These are phyloP conservation scores for Komagataella ulmi DNA, from an alignment of 805 yeast species.

Conservation along the genomic window DNA sequence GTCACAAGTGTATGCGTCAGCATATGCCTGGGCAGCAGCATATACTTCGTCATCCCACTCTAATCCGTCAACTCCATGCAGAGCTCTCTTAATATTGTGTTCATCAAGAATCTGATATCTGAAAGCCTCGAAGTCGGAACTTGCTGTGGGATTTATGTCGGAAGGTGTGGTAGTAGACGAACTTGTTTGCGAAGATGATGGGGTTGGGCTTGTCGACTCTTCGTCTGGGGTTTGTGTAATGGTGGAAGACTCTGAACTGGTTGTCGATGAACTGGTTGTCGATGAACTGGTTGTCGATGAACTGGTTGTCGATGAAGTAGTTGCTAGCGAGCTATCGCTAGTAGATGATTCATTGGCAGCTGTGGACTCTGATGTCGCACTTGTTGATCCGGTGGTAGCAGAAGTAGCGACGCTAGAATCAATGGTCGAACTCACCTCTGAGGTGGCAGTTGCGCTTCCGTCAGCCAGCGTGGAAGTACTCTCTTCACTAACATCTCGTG, in stretches of 20 bases:
- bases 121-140: constrained; percentile 10
- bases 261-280: not conserved
- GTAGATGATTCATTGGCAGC: too few relatives aligned
- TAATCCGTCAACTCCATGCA: constrained; percentile 36
- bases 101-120: constrained; percentile 30
- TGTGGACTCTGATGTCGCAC: not conserved
- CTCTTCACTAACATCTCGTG: not conserved
- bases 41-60: constrained; percentile 45
- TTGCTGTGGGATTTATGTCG: constrained; percentile 7
- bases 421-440: constrained; percentile 3
- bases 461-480: not conserved
- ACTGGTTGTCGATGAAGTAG: too few relatives aligned
- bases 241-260: not conserved
- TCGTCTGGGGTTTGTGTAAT: not conserved
- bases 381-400: constrained; percentile 7
- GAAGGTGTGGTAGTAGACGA: constrained; percentile 9
- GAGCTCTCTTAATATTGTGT: constrained; percentile 49
- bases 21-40: constrained; percentile 44
- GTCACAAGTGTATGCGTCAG: constrained; percentile 40
- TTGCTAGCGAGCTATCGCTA: too few relatives aligned
- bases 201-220: constrained; percentile 6
- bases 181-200: constrained; percentile 5
- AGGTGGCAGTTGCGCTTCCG: not conserved
- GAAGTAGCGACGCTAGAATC: constrained; percentile 6
- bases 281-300: too few relatives aligned